A percentile compares a stretch with the other conserved stretches of the same genome.
Evolutionary conservation across 2,329 filamentous ascomycete species (phyloP).

Genomic region (Ophiobolus disseminans): DNA sequence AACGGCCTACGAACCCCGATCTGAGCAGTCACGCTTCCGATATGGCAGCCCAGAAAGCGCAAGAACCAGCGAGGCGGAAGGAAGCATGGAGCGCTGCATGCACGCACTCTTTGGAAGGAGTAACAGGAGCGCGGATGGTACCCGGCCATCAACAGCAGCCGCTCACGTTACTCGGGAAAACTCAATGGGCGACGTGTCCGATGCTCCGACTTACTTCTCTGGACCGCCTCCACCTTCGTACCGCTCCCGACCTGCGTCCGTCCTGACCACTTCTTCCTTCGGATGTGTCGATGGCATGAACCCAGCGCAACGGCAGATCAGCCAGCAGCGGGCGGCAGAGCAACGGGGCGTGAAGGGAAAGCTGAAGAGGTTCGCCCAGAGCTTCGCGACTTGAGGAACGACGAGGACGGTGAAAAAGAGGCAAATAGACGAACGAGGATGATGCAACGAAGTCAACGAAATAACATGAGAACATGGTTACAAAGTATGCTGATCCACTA

Average conservation of each 20-base stretch:
- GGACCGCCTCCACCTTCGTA: constrained; percentile 45
- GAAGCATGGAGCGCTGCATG: constrained; percentile 23
- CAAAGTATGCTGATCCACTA: too few relatives aligned
- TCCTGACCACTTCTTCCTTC: constrained; percentile 43
- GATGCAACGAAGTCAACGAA: background rate
- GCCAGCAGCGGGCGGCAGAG: constrained; percentile 31
- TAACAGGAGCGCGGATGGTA: constrained; percentile 14
- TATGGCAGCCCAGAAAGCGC: constrained; percentile 19
- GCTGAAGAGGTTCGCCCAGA: constrained; percentile 38
- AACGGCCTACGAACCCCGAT: constrained; percentile 4
- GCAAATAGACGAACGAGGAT: background rate
- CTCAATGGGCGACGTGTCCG: constrained; percentile 42
- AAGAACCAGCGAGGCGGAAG: constrained; percentile 19
- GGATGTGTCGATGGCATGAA: constrained; percentile 46
- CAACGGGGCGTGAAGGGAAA: constrained; percentile 34
- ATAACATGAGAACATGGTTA: background rate
- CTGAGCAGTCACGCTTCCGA: constrained; percentile 6
- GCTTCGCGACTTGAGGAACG: constrained; percentile 16
- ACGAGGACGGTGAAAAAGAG: background rate
- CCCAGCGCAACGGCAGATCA: constrained; percentile 32
- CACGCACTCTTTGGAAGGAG: constrained; percentile 19
- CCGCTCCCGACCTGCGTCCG: constrained; percentile 38
- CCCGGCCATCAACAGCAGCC: constrained; percentile 22
- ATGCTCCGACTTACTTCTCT: constrained; percentile 42
- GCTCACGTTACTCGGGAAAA: constrained; percentile 29